A percentile compares a stretch with the other conserved stretches of the same genome.
These are phyloP conservation scores for Neurospora sp. DNA, from an alignment of 495 filamentous ascomycete genomes.

Conservation along the genomic window DNA sequence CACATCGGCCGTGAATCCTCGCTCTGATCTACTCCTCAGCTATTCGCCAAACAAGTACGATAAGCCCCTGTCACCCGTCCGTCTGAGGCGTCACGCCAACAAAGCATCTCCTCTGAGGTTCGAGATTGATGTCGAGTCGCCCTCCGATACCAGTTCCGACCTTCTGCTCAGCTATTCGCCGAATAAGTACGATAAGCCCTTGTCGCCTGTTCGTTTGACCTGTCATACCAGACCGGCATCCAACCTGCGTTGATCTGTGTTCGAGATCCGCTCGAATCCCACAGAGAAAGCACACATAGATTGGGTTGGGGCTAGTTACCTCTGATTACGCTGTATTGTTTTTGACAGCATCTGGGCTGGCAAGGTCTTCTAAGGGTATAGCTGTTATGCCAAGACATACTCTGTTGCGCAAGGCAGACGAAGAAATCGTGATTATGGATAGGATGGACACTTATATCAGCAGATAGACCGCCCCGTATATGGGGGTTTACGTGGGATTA, in stretches of 20 bases:
- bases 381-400: background rate
- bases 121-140: background rate
- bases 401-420: background rate
- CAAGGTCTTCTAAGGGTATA: background rate
- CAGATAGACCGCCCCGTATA: background rate
- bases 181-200: background rate
- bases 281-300: background rate
- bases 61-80: background rate
- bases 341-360: background rate
- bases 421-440: background rate
- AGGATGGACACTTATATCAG: background rate
- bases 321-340: background rate
- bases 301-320: background rate
- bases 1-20: background rate
- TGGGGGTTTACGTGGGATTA: background rate
- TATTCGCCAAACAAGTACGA: conserved; percentile 2
- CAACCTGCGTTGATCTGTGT: background rate
- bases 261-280: background rate
- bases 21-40: conserved; percentile 6
- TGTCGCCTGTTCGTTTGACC: background rate
- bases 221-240: background rate
- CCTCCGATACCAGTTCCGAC: conserved; percentile 2
- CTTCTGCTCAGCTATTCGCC: background rate
- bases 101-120: conserved; percentile 1
- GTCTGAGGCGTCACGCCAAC: background rate